phyloP scores from a whole-genome alignment of 2,329 filamentous ascomycete genomes.

The Pseudofabraea citricarpa region DNA sequence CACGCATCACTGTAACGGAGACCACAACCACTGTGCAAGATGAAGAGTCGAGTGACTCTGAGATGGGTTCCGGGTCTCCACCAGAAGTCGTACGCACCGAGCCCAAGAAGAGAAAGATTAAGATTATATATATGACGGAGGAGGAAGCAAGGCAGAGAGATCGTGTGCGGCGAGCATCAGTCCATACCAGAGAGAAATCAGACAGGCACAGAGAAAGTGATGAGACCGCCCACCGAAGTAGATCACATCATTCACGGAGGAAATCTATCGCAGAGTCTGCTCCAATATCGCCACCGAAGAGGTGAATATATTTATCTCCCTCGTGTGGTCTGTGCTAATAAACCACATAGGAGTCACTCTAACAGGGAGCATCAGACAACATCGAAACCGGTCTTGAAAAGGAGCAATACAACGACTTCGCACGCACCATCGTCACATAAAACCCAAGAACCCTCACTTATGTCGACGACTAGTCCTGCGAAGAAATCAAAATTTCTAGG shows the following conservation, averaged over 20 bases:
- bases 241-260: conserved; percentile 14
- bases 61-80: conserved; percentile 6
- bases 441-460: conserved; percentile 8
- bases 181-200: conserved; percentile 5
- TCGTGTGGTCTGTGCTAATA: not conserved
- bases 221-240: conserved; percentile 14
- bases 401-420: conserved; percentile 20
- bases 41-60: conserved; percentile 18
- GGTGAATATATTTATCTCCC: conserved; percentile 10
- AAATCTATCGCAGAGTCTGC: conserved; percentile 12
- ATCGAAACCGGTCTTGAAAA: conserved; percentile 12
- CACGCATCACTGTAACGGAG: conserved; percentile 12
- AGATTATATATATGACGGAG: conserved; percentile 18
- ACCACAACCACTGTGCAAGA: conserved; percentile 16
- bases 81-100: conserved; percentile 10
- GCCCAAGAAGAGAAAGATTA: conserved; percentile 19
- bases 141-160: conserved; percentile 13
- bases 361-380: conserved; percentile 11
- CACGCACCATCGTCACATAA: conserved; percentile 13
- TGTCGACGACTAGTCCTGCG: conserved; percentile 12
- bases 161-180: not conserved
- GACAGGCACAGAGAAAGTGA: conserved; percentile 7
- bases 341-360: conserved; percentile 12
- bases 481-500: conserved; percentile 17
- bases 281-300: conserved; percentile 16